Base-by-base conservation (phyloP, 139 green algal genomes). In the Gonium pectorale region DNA sequence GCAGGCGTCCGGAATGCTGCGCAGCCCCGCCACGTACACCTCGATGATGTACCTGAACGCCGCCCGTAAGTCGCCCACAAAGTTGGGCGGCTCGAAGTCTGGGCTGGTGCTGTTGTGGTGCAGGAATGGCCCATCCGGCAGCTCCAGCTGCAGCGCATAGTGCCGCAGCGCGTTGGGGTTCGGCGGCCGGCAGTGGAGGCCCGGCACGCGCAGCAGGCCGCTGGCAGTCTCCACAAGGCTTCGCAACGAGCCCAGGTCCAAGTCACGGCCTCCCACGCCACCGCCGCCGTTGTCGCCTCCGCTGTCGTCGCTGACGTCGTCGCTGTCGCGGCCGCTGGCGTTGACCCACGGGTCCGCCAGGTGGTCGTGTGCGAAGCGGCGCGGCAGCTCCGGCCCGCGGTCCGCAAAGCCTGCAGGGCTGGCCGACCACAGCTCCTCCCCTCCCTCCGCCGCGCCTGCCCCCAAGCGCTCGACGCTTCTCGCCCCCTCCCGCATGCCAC, bases 21-120 rank as follows among this genome's bases (percentile, higher is more conserved):
- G 33, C 4, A 27, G 27, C 52, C 37, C 35, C 0, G 11, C 37
- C 13, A 7, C 51, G 1, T 6, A 35, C 27, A 41, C 27, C 26
- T 52, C 21, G 24, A 67, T 4, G 0, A 80, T 54, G 27, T 51
- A 81, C 0, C 56, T 3, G 74, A 60, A 70, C 19, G 74, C 54
- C 17, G 6, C 22, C 41, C 35, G 33, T 38, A 73, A 11, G 27
- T 83, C 77, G 21, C 38, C 41, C 9, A 83, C 77, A 21, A 83
- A 83, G 77, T 73, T 51, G 19, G 60, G 60, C 19, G 77, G 77
- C 77, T 83, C 77, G 21, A 51, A 51, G 5, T 83, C 43, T 1
- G 77, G 77, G 19, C 43, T 66, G 24, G 77, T 83, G 41, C 62
- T 74, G 59, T 40, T 38, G 7, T 17, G 17, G 6, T 27, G 29